A percentile compares a stretch with the other conserved stretches of the same genome.
phyloP scores from a whole-genome alignment of 352 stramenopile genomes.

The Elongisporangium senticosum region DNA sequence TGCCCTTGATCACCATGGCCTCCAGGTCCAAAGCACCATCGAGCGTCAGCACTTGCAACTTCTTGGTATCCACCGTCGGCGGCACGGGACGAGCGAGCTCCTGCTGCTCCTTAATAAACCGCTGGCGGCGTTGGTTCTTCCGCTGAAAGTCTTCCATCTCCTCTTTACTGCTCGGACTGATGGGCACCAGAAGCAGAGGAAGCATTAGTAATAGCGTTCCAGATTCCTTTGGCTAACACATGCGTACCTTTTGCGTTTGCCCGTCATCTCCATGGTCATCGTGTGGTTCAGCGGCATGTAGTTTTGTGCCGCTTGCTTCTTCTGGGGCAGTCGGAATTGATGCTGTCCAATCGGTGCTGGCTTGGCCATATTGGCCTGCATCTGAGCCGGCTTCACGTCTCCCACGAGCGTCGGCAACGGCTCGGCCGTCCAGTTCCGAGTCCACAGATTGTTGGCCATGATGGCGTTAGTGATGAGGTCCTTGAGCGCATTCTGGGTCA shows the following conservation, averaged over 20 bases:
- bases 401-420: conserved; percentile 64
- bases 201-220: background rate
- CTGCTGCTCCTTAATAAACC: conserved; percentile 71
- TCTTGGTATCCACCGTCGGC: conserved; percentile 63
- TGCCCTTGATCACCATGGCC: conserved; percentile 92
- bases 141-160: conserved; percentile 43
- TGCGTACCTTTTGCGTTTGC: conserved; percentile 67
- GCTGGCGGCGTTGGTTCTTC: conserved; percentile 69
- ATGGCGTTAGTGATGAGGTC: conserved; percentile 82
- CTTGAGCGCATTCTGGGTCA: conserved; percentile 79
- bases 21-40: conserved; percentile 82
- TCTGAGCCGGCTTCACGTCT: conserved; percentile 23
- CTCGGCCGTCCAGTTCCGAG: conserved; percentile 76
- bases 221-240: background rate
- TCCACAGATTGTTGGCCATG: conserved; percentile 80
- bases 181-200: background rate
- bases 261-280: conserved; percentile 30
- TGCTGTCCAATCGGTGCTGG: conserved; percentile 7
- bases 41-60: conserved; percentile 63
- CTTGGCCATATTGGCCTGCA: conserved; percentile 6
- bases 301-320: conserved; percentile 17
- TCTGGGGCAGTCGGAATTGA: conserved; percentile 5
- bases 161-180: conserved; percentile 12
- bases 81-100: conserved; percentile 59
- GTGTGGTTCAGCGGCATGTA: conserved; percentile 49